Conservation (phyloP, 2,329 filamentous ascomycete genomes). For the Fulvia fulva region DNA sequence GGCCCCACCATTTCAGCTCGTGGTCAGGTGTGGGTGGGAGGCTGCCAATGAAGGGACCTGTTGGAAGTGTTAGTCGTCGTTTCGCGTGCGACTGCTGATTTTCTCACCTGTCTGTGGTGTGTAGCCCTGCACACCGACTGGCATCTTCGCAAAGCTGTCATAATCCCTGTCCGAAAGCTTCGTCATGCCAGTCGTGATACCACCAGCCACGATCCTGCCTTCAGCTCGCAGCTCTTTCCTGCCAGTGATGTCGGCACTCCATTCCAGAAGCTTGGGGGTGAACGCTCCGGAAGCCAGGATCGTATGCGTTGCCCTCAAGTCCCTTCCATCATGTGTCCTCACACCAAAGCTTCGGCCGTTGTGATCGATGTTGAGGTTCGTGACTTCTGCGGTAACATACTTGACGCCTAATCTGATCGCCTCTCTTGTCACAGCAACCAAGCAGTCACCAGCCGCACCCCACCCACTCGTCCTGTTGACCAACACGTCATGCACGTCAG, state of each 20-base stretch:
- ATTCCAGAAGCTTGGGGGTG: constrained; percentile 44
- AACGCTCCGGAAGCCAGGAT: constrained; percentile 43
- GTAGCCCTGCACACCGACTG: constrained; percentile 46
- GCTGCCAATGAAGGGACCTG: constrained; percentile 52
- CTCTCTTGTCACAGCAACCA: constrained; percentile 53
- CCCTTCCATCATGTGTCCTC: constrained; percentile 38
- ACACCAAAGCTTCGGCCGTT: constrained; percentile 43
- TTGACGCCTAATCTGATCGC: constrained; percentile 55
- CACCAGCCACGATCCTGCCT: constrained; percentile 54
- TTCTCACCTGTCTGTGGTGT: constrained; percentile 25
- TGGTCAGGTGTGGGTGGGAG: constrained; percentile 50
- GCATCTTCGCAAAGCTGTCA: constrained; percentile 39
- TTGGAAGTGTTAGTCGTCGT: background rate
- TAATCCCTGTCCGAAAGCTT: constrained; percentile 40
- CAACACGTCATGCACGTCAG: constrained; percentile 55
- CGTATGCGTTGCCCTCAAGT: constrained; percentile 33
- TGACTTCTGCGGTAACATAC: constrained; percentile 54
- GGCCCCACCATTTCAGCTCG: constrained; percentile 59
- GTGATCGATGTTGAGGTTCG: constrained; percentile 46
- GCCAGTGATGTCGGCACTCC: constrained; percentile 46
- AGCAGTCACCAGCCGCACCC: constrained; percentile 58
- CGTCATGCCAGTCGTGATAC: constrained; percentile 48
- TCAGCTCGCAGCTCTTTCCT: constrained; percentile 50
- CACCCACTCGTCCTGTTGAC: constrained; percentile 60
- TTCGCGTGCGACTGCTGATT: background rate